Base-by-base conservation (phyloP, 2,329 filamentous ascomycete genomes). In the Periglandula ipomoeae region DNA sequence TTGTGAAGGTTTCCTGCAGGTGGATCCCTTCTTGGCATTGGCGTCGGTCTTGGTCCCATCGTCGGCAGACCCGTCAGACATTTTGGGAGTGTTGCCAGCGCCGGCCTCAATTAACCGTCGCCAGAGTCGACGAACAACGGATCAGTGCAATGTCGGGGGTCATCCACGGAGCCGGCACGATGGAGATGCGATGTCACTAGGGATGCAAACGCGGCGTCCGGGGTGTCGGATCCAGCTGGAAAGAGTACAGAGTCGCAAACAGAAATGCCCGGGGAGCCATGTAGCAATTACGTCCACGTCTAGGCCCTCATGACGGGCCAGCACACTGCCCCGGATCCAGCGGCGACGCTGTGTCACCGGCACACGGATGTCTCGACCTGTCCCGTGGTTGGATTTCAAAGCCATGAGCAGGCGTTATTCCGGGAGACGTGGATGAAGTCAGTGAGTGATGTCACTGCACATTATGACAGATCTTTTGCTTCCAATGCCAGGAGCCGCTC, bases 321-420 rank as follows among this genome's bases (percentile, higher is more conserved):
- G 7, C 17, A 27, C 17, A 32, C 27, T 34, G 39, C 27, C 17
- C 19, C 37, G 35, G 42, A 49, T 45, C 34, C 32, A 40, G 17
- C 34, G 42, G 47, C 47, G n/a, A 48, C 26, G 42, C 20, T 19
- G 34, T 45, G 35, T 22, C 39, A 45, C 42, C 37, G 37, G 26
- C 24, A 23, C 20, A 24, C 26, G 22, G 19, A 17, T 8, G 6
- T 41, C 19, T 37, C 5, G 34, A 20, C 15, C 38, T 20, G 22
- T 20, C 17, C 37, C 9, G 17, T 24, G 13, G 46, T 42, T 39
- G 19, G 5, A 32, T 37, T 32, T 27, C 43, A 26, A 26, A 37
- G 24, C n/a, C 30, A 26, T 10, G 27, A 2, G 35, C 23, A 44
- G 4, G n/a, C 43, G 20, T 45, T 19, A 7, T 15, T n/a, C 15